Conservation (phyloP, 192 early-diverging fungal species). For the Phycomyces nitens region DNA sequence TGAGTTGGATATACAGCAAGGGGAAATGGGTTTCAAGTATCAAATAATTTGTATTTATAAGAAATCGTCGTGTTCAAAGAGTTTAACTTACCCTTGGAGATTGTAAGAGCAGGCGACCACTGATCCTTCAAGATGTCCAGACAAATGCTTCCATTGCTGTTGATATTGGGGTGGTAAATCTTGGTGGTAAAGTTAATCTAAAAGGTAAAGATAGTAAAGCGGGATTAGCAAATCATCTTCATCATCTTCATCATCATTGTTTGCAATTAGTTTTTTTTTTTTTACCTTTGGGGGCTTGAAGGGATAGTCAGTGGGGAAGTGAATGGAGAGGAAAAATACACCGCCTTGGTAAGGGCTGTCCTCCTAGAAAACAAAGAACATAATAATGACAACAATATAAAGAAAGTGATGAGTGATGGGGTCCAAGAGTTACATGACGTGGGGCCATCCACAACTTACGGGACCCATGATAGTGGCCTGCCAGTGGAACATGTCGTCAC, state of each 20-base stretch:
- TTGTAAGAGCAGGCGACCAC: constrained; percentile 98
- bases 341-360: constrained; percentile 93
- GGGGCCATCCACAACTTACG: constrained; percentile 44
- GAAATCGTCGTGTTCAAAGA: too few relatives aligned
- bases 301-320: constrained; percentile 97
- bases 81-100: constrained; percentile 76
- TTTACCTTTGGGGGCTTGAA: constrained; percentile 96
- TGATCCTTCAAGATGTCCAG: constrained; percentile 98
- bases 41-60: too few relatives aligned
- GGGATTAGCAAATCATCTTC: not conserved
- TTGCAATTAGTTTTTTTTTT: not conserved
- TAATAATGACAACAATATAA: not conserved
- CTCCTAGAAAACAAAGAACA: constrained; percentile 38
- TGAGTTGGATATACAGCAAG: not conserved
- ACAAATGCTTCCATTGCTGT: constrained; percentile 96
- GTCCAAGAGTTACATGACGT: too few relatives aligned
- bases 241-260: too few relatives aligned
- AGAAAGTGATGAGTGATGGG: not conserved
- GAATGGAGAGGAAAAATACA: constrained; percentile 96
- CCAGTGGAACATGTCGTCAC: constrained; percentile 92
- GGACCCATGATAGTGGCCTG: constrained; percentile 99
- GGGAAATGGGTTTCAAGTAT: not conserved
- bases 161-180: constrained; percentile 99
- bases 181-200: constrained; percentile 92
- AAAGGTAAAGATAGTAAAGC: not conserved